Base-by-base conservation (phyloP, 225 moss, liverwort and hornwort species). In the Rhytidiadelphus loreus region DNA sequence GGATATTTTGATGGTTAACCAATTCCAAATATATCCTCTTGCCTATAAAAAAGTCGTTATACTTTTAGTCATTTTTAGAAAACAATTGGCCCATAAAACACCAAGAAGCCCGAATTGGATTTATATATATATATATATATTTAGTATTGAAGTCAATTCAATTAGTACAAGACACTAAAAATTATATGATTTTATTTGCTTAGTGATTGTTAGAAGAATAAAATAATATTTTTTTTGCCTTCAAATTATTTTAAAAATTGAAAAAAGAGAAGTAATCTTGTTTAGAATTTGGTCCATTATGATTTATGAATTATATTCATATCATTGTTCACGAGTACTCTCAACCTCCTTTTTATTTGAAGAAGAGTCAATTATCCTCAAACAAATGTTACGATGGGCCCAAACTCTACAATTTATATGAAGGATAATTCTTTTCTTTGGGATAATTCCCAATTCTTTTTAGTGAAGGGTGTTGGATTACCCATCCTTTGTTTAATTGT, bases 1-100 rank as follows among this genome's bases (percentile, higher is more conserved):
- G 4, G 7, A 12, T 3, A 6, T 13, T 50, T 20, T 50, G 17
- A 30, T 44, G 0, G 12, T 0, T 74, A 1, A 29, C 17, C 18
- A 29, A 73, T 30, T 30, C 7, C 0, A 11, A 1, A 3, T 2
- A 0, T 0, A 5, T 8, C 13, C 0, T 30, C 0, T 21, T 68
- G 7, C 11, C 2, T 7, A 0, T n/a, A 1, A 13, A 23, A 68
- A 22, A 3, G 23, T n/a, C 3, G 11, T 12, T 23, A 41, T 24
- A 4, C 14, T 41, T 8, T 41, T 3, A 5, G 2, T 35, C 8
- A 22, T 33, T 35, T 29, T 52, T 4, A 23, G 3, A 35, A 52
- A 22, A 52, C 13, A 4, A 2, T 76, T 52, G 33, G 5, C 5
- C 8, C 0, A 5, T 33, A 52, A 76, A 76, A 52, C 6, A 52